Base-by-base conservation (phyloP, 2,329 filamentous ascomycete species). In the Sporothrix schenckii region DNA sequence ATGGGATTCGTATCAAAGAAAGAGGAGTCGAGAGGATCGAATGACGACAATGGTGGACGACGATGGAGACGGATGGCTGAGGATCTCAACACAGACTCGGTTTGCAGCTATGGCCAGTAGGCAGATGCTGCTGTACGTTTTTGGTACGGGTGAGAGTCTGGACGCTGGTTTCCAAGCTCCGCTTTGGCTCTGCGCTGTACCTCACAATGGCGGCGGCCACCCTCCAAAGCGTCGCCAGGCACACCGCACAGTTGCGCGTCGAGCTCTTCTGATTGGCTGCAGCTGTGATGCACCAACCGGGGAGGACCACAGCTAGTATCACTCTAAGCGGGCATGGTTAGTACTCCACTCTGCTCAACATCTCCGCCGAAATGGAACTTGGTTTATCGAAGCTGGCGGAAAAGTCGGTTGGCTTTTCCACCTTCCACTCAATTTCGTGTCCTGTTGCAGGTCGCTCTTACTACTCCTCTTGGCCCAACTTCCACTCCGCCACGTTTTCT, bases 201-300 rank as follows among this genome's bases (percentile, higher is more conserved):
- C 53, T 44, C 41, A 27, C 21, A 53, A 58, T 44, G 52, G 50
- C 52, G 34, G 68, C 68, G 21, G 14, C 49, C 30, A 24, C 69
- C 44, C 50, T 41, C 63, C 54, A 24, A 44, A 39, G 24, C 49
- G 56, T 58, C 69, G 50, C 74, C 73, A 75, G 74, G 74, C 74
- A 75, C 74, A 75, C 74, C 72, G 72, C 69, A 73, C 70, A 70
- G 73, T 75, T 75, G 74, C 74, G 74, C 74, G 74, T 75, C 74
- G 74, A 73, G 73, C 74, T 72, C 44, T 44, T 70, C 70, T 73
- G 70, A 74, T 74, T 74, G 73, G 73, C 69, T 53, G 63, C 66
- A 73, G 71, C 71, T 73, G 11, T 3, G 58, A 68, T 73, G 72
- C 69, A 56, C 2, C 11, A 47, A 70, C 39, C 47, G 39, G 41